Evolutionary conservation across 768 basidiomycete species (phyloP).

Genomic region (Xanthoconium purpureum): DNA sequence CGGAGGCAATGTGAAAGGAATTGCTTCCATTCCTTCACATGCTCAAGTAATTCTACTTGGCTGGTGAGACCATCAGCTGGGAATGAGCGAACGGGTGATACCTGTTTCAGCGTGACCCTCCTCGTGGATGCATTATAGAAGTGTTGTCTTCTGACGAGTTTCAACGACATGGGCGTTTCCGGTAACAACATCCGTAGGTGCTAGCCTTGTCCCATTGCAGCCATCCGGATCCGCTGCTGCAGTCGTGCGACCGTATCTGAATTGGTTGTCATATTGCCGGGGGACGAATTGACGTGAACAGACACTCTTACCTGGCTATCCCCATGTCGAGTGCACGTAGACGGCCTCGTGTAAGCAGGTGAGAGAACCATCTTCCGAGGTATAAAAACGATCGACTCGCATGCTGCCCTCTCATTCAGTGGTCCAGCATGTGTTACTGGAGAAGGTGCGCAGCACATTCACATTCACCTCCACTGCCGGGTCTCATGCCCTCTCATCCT

Average conservation of each 20-base stretch:
- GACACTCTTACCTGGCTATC: constrained; percentile 18
- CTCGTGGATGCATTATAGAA: constrained; percentile 32
- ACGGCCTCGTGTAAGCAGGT: constrained; percentile 30
- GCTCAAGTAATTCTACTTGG: constrained; percentile 19
- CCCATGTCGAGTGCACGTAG: constrained; percentile 21
- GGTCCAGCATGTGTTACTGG: constrained; percentile 52
- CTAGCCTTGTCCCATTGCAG: constrained; percentile 5
- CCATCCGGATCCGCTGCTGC: constrained; percentile 21
- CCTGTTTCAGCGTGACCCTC: constrained; percentile 31
- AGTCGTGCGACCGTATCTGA: constrained; percentile 30
- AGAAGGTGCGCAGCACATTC: constrained; percentile 44
- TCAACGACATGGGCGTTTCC: constrained; percentile 28
- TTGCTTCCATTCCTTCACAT: constrained; percentile 21
- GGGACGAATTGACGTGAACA: constrained; percentile 29
- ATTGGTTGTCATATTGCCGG: constrained; percentile 25
- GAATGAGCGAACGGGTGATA: constrained; percentile 25
- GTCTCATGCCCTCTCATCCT: constrained; percentile 17
- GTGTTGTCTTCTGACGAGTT: constrained; percentile 28
- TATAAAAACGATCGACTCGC: constrained; percentile 27
- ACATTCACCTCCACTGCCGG: neutral
- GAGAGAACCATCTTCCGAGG: constrained; percentile 22
- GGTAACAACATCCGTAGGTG: constrained; percentile 17
- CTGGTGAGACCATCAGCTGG: constrained; percentile 23
- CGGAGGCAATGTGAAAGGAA: constrained; percentile 10
- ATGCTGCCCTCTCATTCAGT: constrained; percentile 5